Conservation (phyloP, 257 asterid genomes). For the Galeopsis tetrahit region DNA sequence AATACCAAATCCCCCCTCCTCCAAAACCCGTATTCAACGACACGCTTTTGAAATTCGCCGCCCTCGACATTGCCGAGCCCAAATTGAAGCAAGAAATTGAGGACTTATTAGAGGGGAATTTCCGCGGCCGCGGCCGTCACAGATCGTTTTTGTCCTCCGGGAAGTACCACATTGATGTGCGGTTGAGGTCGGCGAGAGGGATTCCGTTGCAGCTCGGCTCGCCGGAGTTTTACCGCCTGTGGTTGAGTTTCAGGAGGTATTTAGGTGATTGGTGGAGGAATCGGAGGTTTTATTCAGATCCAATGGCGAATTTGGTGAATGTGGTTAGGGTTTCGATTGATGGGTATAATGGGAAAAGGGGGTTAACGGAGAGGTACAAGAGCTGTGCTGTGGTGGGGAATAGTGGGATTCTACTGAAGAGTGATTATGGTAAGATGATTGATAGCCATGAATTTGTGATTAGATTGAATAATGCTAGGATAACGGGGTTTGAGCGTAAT, state of each 20-base stretch:
- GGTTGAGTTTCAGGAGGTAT: conserved; percentile 65
- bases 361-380: conserved; percentile 36
- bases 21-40: conserved; percentile 51
- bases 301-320: conserved; percentile 54
- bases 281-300: conserved; percentile 52
- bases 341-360: conserved; percentile 38
- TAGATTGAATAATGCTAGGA: conserved; percentile 85
- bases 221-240: conserved; percentile 68
- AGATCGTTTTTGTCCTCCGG: conserved; percentile 81
- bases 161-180: conserved; percentile 51
- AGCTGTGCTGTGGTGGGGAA: conserved; percentile 97
- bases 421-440: conserved; percentile 56
- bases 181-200: conserved; percentile 58
- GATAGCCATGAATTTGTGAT: conserved; percentile 83
- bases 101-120: conserved; percentile 72
- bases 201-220: conserved; percentile 62
- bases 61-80: conserved; percentile 65
- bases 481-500: conserved; percentile 51
- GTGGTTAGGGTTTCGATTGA: conserved; percentile 42
- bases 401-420: conserved; percentile 80
- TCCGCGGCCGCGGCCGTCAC: conserved; percentile 64
- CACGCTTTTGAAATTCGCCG: conserved; percentile 70
- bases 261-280: conserved; percentile 77
- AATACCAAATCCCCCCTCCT: conserved; percentile 41
- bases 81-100: conserved; percentile 74